A percentile compares a stretch with the other conserved stretches of the same genome.
These are phyloP conservation scores for Exobasidium cylindrosporum DNA, from an alignment of 1,284 basidiomycete genomes.

Conservation along the genomic window DNA sequence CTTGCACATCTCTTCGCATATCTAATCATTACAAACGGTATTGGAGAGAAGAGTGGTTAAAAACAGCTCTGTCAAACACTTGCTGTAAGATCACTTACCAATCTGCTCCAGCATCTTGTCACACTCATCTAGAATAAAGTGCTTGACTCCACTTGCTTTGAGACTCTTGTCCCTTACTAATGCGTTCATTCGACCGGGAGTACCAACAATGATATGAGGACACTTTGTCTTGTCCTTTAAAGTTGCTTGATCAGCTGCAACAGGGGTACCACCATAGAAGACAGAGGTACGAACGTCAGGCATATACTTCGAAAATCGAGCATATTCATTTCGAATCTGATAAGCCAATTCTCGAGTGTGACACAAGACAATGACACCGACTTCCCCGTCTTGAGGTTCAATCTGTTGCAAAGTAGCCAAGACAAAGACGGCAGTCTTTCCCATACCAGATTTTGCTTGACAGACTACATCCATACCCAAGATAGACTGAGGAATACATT, in stretches of 20 bases:
- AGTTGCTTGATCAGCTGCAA: slow-evolving; percentile 87
- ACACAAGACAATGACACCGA: slow-evolving; percentile 94
- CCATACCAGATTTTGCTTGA: slow-evolving; percentile 99
- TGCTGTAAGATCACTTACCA: slow-evolving; percentile 71
- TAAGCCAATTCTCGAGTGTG: slow-evolving; percentile 99
- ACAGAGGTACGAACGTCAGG: slow-evolving; percentile 95
- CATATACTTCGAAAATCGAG: slow-evolving; percentile 99
- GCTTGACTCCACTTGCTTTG: slow-evolving; percentile 58
- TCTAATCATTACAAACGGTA: slow-evolving; percentile 61
- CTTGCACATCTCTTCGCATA: slow-evolving; percentile 99
- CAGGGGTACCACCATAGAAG: slow-evolving; percentile 95
- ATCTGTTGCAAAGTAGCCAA: slow-evolving; percentile 96
- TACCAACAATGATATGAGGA: slow-evolving; percentile 98
- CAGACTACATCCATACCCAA: slow-evolving; percentile 99
- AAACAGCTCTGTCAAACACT: not conserved
- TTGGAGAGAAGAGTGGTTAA: not conserved
- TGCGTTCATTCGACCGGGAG: slow-evolving; percentile 68
- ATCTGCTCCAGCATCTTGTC: slow-evolving; percentile 99
- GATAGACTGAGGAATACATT: slow-evolving; percentile 99
- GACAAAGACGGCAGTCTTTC: slow-evolving; percentile 99
- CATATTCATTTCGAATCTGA: slow-evolving; percentile 99
- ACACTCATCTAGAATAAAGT: slow-evolving; percentile 99
- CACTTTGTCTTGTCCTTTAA: slow-evolving; percentile 96
- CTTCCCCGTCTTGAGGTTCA: slow-evolving; percentile 96
- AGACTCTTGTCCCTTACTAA: slow-evolving; percentile 53